A percentile compares a stretch with the other conserved stretches of the same genome.
Conservation (phyloP, 2,329 filamentous ascomycete genomes). For the Pseudopyricularia javanii region DNA sequence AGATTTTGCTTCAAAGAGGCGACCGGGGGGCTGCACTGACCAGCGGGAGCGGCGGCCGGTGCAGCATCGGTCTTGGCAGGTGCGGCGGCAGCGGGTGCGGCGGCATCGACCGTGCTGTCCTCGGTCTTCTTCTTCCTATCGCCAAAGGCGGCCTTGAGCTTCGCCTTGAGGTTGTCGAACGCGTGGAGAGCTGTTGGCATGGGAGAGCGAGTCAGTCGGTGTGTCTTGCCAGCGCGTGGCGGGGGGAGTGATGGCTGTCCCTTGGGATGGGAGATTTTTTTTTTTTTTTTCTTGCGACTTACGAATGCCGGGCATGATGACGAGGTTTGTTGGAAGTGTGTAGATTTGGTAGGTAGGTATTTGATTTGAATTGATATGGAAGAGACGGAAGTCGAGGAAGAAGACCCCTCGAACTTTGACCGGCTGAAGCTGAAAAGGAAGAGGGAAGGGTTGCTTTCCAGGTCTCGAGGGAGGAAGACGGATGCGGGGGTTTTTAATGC, state of each 20-base stretch:
- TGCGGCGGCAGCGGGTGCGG: not conserved
- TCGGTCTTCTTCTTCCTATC: slow-evolving; percentile 1
- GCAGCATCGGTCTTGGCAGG: slow-evolving; percentile 1
- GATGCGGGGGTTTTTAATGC: slow-evolving; percentile 1
- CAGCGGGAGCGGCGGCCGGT: not conserved
- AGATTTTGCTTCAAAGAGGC: not conserved
- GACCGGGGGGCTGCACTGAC: not conserved
- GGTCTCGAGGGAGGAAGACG: not conserved
- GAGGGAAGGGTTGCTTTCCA: not conserved
- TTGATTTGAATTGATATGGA: not conserved
- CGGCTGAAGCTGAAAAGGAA: not conserved
- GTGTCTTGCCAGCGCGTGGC: no score
- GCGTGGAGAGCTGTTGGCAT: not conserved
- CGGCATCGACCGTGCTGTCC: not conserved
- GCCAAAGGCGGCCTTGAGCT: slow-evolving; percentile 4
- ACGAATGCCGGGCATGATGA: slow-evolving; percentile 2
- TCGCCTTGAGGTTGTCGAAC: slow-evolving; percentile 4
- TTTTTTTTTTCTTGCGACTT: not conserved
- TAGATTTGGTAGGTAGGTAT: not conserved
- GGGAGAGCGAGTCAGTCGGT: not conserved
- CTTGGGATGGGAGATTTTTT: not conserved
- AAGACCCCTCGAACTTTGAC: not conserved
- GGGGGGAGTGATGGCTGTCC: no score
- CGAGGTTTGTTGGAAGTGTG: not conserved
- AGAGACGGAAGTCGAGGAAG: not conserved